phyloP scores from a whole-genome alignment of 1,139 yeast genomes.

The Blastobotrys petasosporus region DNA sequence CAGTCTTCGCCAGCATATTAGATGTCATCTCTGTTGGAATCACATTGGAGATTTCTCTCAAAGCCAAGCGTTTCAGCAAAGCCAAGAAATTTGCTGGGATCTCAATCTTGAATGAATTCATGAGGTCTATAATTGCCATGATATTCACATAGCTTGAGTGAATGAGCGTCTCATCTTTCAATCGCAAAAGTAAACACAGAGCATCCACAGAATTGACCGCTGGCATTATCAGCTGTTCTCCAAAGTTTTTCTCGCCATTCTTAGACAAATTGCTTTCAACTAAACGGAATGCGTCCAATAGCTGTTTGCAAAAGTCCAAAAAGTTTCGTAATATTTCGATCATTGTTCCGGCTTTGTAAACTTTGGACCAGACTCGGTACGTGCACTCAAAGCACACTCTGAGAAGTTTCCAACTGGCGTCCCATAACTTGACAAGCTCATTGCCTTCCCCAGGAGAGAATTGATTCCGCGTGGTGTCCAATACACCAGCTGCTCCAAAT shows the following conservation, averaged over 20 bases:
- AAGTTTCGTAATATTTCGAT: conserved; percentile 84
- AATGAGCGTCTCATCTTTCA: conserved; percentile 71
- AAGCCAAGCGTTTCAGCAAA: conserved; percentile 22
- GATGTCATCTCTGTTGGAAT: conserved; percentile 23
- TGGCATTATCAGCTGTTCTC: conserved; percentile 25
- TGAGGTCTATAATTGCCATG: conserved; percentile 34
- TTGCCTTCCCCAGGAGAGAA: conserved; percentile 23
- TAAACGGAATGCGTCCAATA: conserved; percentile 59
- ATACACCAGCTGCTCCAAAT: conserved; percentile 60
- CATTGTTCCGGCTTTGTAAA: conserved; percentile 51
- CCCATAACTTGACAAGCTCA: conserved; percentile 51
- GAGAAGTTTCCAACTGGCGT: conserved; percentile 61
- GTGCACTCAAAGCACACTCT: conserved; percentile 64
- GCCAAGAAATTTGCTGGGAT: conserved; percentile 24
- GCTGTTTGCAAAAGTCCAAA: conserved; percentile 64
- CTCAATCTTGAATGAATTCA: conserved; percentile 28
- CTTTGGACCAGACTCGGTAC: conserved; percentile 57
- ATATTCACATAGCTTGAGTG: conserved; percentile 71
- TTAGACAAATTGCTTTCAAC: conserved; percentile 41
- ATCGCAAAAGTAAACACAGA: conserved; percentile 71
- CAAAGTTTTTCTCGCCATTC: conserved; percentile 20
- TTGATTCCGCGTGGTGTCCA: conserved; percentile 28
- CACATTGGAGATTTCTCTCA: conserved; percentile 22
- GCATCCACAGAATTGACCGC: conserved; percentile 31
- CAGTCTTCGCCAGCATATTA: conserved; percentile 23